These are phyloP conservation scores for Eutypa lata DNA, from an alignment of 2,329 filamentous ascomycete species.

Conservation along the genomic window DNA sequence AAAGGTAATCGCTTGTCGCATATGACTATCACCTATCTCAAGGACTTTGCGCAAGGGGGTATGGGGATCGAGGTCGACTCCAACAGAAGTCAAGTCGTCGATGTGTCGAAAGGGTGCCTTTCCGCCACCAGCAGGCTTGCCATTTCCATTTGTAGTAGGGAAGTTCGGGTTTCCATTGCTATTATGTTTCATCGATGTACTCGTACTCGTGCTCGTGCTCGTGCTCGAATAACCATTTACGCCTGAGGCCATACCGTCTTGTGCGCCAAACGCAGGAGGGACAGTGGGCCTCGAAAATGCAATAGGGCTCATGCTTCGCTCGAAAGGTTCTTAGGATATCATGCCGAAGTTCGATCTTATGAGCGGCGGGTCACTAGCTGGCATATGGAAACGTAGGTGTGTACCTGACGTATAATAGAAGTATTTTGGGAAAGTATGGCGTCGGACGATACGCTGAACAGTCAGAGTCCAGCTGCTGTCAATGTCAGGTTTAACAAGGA, in stretches of 20 bases:
- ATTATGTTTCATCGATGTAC: neutral
- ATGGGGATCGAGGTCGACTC: constrained; percentile 44
- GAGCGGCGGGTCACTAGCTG: neutral
- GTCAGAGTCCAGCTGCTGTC: neutral
- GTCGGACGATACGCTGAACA: neutral
- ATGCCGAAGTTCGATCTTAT: constrained; percentile 2
- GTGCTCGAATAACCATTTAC: constrained; percentile 7
- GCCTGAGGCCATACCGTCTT: constrained; percentile 14
- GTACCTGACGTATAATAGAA: neutral
- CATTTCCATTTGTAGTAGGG: constrained; percentile 25
- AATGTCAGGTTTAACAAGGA: neutral
- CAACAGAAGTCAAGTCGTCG: constrained; percentile 47
- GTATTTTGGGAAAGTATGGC: neutral
- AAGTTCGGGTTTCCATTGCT: neutral
- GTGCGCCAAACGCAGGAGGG: constrained; percentile 6
- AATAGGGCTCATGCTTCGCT: constrained; percentile 21
- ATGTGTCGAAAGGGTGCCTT: constrained; percentile 48
- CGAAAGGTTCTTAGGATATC: constrained; percentile 2
- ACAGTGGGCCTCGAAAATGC: constrained; percentile 14
- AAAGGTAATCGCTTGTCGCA: constrained; percentile 59
- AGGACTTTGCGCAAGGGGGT: constrained; percentile 53
- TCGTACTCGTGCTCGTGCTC: constrained; percentile 2
- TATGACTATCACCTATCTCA: constrained; percentile 47
- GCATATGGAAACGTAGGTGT: neutral
- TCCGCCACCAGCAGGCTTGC: constrained; percentile 10